These are phyloP conservation scores for Prototheca wickerhamii DNA, from an alignment of 163 green algal species.

Conservation along the genomic window DNA sequence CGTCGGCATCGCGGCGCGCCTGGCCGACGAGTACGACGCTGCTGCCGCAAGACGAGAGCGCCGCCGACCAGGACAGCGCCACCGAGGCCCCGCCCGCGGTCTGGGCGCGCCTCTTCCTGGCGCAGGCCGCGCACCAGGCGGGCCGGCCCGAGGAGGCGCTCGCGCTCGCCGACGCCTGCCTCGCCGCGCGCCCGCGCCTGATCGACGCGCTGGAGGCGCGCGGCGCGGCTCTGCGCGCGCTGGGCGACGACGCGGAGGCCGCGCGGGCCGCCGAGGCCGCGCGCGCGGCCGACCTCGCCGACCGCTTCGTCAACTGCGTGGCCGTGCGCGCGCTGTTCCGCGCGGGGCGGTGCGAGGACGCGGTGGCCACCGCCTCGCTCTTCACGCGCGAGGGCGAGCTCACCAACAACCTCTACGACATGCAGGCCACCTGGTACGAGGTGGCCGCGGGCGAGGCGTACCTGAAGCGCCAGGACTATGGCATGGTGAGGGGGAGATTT, in stretches of 20 bases:
- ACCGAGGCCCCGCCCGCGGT: constrained; percentile 10
- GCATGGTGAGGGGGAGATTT: constrained; percentile 25
- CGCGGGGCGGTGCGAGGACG: constrained; percentile 47
- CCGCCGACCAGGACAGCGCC: not conserved
- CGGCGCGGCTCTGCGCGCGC: constrained; percentile 64
- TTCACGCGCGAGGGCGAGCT: constrained; percentile 85
- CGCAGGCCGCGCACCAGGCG: constrained; percentile 69
- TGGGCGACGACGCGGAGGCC: constrained; percentile 62
- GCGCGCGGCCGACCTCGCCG: constrained; percentile 71
- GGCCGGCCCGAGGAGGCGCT: constrained; percentile 56
- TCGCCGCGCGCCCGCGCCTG: constrained; percentile 51
- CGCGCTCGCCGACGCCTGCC: constrained; percentile 43
- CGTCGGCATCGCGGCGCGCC: constrained; percentile 41
- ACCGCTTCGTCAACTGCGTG: constrained; percentile 92
- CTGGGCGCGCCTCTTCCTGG: constrained; percentile 72
- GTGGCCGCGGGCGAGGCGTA: constrained; percentile 55
- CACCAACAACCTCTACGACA: constrained; percentile 86
- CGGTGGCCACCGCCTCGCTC: constrained; percentile 65
- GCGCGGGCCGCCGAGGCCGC: constrained; percentile 64
- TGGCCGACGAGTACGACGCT: too few species aligned
- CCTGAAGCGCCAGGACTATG: constrained; percentile 37
- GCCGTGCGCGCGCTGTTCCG: constrained; percentile 73
- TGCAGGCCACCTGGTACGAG: constrained; percentile 97
- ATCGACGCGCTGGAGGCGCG: constrained; percentile 59
- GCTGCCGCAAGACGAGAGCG: too few species aligned